Evolutionary conservation across 257 asterid genomes (phyloP).

Genomic region (Capsicum pubescens): DNA sequence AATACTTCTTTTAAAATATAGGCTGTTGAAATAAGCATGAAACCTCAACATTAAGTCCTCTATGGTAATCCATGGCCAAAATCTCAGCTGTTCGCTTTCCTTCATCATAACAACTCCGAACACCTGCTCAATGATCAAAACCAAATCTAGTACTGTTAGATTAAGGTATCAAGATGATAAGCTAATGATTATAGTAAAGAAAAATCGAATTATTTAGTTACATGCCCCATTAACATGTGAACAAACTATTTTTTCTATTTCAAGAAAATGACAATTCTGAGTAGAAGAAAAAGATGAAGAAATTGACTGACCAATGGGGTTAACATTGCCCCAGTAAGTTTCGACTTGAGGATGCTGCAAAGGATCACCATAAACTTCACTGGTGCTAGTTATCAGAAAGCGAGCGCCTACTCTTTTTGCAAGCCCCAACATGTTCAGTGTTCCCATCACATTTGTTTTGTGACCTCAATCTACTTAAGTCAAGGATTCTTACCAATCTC

Average conservation of each 20-base stretch:
- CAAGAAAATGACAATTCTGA: background rate
- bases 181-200: too few species aligned
- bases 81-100: constrained; percentile 94
- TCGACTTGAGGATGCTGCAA: constrained; percentile 87
- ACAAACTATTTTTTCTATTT: background rate
- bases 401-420: constrained; percentile 91
- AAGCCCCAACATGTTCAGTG: constrained; percentile 89
- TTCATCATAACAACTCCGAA: constrained; percentile 90
- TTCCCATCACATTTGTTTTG: constrained; percentile 99
- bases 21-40: background rate
- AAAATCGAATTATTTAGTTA: background rate
- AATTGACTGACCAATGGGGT: constrained; percentile 74
- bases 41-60: constrained; percentile 88
- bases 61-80: constrained; percentile 85
- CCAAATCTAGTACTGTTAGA: background rate
- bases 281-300: background rate
- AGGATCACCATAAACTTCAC: constrained; percentile 94
- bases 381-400: constrained; percentile 84
- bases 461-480: constrained; percentile 51
- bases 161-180: background rate
- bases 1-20: background rate
- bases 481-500: constrained; percentile 41
- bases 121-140: constrained; percentile 55
- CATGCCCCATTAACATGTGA: background rate
- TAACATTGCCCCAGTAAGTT: constrained; percentile 93